phyloP scores from a whole-genome alignment of 2,329 filamentous ascomycete genomes.

The Neofusicoccum sp. region DNA sequence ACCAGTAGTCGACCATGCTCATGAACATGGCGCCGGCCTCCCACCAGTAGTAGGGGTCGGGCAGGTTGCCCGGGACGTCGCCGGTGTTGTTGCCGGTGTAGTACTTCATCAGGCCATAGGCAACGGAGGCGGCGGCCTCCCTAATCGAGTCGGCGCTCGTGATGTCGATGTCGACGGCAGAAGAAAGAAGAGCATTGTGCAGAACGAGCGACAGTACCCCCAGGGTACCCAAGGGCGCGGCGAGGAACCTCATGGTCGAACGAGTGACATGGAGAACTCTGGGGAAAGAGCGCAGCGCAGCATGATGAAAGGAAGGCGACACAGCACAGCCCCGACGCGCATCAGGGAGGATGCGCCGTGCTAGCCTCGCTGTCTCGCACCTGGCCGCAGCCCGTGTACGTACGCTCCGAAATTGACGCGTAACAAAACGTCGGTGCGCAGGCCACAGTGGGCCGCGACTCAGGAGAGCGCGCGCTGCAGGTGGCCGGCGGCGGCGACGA shows the following conservation, averaged over 20 bases:
- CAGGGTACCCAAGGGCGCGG: slow-evolving; percentile 13
- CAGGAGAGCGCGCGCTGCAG: background rate
- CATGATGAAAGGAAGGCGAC: slow-evolving; percentile 13
- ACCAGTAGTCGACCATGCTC: slow-evolving; percentile 23
- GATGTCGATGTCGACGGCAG: slow-evolving; percentile 19
- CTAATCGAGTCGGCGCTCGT: slow-evolving; percentile 35
- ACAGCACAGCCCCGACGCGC: slow-evolving; percentile 7
- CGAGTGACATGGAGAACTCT: slow-evolving; percentile 15
- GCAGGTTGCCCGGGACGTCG: slow-evolving; percentile 53
- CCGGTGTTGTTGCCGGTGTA: slow-evolving; percentile 59
- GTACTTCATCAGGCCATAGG: slow-evolving; percentile 52
- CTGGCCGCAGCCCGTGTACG: background rate
- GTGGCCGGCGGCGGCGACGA: background rate
- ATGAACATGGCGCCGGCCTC: slow-evolving; percentile 25
- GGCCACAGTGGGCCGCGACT: slow-evolving; percentile 15
- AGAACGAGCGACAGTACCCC: slow-evolving; percentile 19
- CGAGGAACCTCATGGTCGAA: slow-evolving; percentile 17
- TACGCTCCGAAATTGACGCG: slow-evolving; percentile 20
- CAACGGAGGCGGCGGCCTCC: slow-evolving; percentile 39
- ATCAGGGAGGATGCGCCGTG: slow-evolving; percentile 2
- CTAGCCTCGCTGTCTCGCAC: background rate
- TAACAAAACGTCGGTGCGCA: slow-evolving; percentile 17
- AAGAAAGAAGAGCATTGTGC: background rate
- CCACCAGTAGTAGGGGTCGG: slow-evolving; percentile 27
- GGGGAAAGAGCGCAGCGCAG: slow-evolving; percentile 11